Percentiles rank a stretch among this genome's conserved stretches.
Conservation (phyloP, 2,329 filamentous ascomycete genomes). For the Blastomyces silverae region DNA sequence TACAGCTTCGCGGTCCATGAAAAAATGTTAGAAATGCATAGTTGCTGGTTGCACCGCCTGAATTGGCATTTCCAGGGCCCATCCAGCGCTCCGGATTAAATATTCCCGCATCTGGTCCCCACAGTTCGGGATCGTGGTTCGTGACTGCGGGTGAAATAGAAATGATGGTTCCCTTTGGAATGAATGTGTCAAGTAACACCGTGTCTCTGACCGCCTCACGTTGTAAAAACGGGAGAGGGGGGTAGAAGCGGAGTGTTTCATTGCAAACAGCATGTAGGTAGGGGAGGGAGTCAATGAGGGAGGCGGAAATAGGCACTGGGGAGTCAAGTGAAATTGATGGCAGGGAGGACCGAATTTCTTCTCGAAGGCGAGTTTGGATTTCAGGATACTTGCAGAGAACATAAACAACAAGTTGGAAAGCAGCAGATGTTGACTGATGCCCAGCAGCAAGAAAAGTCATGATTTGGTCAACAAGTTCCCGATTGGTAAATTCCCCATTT, state of each 20-base stretch:
- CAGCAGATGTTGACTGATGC: slow-evolving; percentile 70
- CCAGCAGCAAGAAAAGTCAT: slow-evolving; percentile 84
- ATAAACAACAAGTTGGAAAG: slow-evolving; percentile 70
- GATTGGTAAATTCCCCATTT: slow-evolving; percentile 67
- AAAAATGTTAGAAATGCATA: slow-evolving; percentile 76
- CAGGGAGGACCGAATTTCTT: slow-evolving; percentile 58
- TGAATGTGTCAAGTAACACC: slow-evolving; percentile 53
- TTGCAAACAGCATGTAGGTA: slow-evolving; percentile 74
- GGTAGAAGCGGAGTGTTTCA: slow-evolving; percentile 66
- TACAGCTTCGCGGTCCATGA: slow-evolving; percentile 79
- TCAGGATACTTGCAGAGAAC: slow-evolving; percentile 59
- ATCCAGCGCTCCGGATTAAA: slow-evolving; percentile 80
- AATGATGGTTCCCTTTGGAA: slow-evolving; percentile 65
- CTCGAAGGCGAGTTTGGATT: slow-evolving; percentile 59
- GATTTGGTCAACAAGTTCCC: slow-evolving; percentile 76
- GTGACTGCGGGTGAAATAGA: slow-evolving; percentile 59
- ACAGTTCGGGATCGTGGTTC: slow-evolving; percentile 62
- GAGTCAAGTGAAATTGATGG: slow-evolving; percentile 45
- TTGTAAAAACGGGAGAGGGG: slow-evolving; percentile 64
- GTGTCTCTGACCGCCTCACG: slow-evolving; percentile 62
- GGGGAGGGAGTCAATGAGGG: slow-evolving; percentile 59
- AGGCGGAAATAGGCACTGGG: slow-evolving; percentile 57
- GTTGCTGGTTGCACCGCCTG: slow-evolving; percentile 65
- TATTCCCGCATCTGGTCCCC: slow-evolving; percentile 65
- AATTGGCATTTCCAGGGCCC: slow-evolving; percentile 44